phyloP scores from a whole-genome alignment of 1,284 basidiomycete genomes.

The Ganoderma lingzhi region DNA sequence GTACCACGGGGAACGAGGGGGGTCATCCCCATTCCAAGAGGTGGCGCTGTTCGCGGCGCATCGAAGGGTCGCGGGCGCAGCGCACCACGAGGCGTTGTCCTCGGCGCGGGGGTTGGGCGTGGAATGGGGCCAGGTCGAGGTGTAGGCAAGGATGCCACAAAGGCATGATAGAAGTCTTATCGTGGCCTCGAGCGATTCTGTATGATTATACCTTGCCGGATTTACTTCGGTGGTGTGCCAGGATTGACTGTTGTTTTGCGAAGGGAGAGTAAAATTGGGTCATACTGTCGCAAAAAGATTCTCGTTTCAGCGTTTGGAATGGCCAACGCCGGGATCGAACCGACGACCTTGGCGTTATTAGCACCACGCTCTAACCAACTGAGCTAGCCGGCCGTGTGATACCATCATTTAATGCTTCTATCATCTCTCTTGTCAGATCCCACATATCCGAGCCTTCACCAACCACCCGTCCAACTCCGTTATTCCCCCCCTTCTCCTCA shows the following conservation, averaged over 20 bases:
- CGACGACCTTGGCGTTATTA: conserved; percentile 19
- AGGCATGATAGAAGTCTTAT: not conserved
- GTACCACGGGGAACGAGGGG: not conserved
- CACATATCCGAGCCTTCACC: not conserved
- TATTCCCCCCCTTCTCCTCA: not conserved
- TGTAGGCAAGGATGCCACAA: not conserved
- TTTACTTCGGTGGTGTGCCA: not conserved
- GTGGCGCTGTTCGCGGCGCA: not conserved
- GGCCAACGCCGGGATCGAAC: conserved; percentile 19
- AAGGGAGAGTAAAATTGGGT: not conserved
- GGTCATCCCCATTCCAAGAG: not conserved
- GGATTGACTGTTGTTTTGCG: too few species aligned
- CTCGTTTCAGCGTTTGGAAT: not conserved
- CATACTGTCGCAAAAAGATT: too few species aligned
- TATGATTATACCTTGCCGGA: conserved; percentile 5
- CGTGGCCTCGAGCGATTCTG: not conserved
- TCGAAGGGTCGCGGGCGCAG: not conserved
- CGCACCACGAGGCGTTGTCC: not conserved
- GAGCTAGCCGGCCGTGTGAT: conserved; percentile 10
- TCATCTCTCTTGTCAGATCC: not conserved
- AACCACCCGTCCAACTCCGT: not conserved
- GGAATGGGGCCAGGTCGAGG: conserved; percentile 13
- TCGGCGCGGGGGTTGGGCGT: conserved; percentile 5
- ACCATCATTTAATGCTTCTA: conserved; percentile 58
- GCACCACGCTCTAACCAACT: conserved; percentile 18